Evolutionary conservation across 768 basidiomycete genomes (phyloP), one percentile per base, ranked within the genome.

Genomic region (Mrakia blollopis): DNA sequence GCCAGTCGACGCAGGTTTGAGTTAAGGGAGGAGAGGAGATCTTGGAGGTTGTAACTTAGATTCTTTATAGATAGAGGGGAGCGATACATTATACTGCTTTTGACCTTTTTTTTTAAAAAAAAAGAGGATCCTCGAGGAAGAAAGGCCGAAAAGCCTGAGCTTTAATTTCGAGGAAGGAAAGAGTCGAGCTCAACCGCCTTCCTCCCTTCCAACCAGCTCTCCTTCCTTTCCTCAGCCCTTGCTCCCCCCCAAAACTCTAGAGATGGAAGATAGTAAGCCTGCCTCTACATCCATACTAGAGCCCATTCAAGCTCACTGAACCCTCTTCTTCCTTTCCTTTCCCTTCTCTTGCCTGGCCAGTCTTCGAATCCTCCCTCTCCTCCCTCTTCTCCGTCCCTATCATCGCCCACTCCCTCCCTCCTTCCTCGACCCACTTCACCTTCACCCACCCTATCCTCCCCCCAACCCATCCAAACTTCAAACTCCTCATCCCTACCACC

Each of bases 381-480:
- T 52, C 67, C 16, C 74, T 75, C 21, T 75, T 75, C 37, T 35
- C 52, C 23, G 67, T 70, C 52, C 74, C 74, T 16, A 32, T 75
- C 32, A 68, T 75, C 32, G 74, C 74, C 0, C 69, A 75, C 69
- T 69, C 67, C 10, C 52, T 65, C 16, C 41, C 74, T 6, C 60
- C 74, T 5, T 41, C 62, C 52, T 6, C 14, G 25, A 25, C 32
- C 18, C 28, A 23, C 52, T 75, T 69, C 41, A 23, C 21, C 21
- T 71, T 21, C 44, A 0, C 35, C 11, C 74, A 75, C 41, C 68
- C 67, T 3, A 21, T 44, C 35, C 68, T 75, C 21, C 28, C 28
- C 21, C 28, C 28, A 8, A 4, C 37, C 0, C n/a, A n/a, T n/a
- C n/a, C n/a, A n/a, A n/a, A n/a, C 13, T 18, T 77, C 61, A 60